Base-by-base conservation (phyloP, 768 basidiomycete genomes). In the Phaeolepiota aurea region DNA sequence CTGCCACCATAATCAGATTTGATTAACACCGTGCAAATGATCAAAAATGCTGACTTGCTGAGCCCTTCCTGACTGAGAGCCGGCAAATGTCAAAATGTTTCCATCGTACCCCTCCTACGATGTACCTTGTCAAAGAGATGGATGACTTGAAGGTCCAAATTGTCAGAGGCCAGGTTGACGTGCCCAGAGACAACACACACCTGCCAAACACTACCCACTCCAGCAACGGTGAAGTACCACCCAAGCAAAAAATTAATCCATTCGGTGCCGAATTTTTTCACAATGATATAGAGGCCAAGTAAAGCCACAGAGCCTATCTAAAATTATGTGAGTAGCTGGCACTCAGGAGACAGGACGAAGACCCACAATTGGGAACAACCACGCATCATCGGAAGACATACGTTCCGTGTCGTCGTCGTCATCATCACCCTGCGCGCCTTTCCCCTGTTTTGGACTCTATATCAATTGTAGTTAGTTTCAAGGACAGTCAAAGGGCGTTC, bases 191-290 rank as follows among this genome's bases (percentile, higher is more conserved):
- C 34, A 16, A 4, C 7, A 61, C 66, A 46, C 50, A 81, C 86
- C 66, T 74, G 78, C 75, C 82, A 82, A 18, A 85, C 75, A 47
- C 77, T 78, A 18, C 74, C 77, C 5, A 79, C 68, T 0, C 81
- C 81, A 3, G 71, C 70, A 19, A 85, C 21, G 16, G 81, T 71
- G 47, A 86, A 86, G 50, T 86, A 89, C 77, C 74, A 79, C 3
- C 73, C 81, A 16, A 94, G 64, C 3, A 91, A 48, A 71, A 73
- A 74, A 59, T 93, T 93, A 42, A 94, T 77, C 82, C 87, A 87
- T 43, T 79, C 77, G 49, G 74, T 77, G 21, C 88, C 87, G 39
- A 85, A 61, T 55, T 81, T 89, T 52, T 77, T 82, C 42, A 94
- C 69, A 19, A 85, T 57, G 41, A 73, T 45, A 51, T 84, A 92